These are phyloP conservation scores for Suillus subluteus DNA, from an alignment of 768 basidiomycete species.

Conservation along the genomic window DNA sequence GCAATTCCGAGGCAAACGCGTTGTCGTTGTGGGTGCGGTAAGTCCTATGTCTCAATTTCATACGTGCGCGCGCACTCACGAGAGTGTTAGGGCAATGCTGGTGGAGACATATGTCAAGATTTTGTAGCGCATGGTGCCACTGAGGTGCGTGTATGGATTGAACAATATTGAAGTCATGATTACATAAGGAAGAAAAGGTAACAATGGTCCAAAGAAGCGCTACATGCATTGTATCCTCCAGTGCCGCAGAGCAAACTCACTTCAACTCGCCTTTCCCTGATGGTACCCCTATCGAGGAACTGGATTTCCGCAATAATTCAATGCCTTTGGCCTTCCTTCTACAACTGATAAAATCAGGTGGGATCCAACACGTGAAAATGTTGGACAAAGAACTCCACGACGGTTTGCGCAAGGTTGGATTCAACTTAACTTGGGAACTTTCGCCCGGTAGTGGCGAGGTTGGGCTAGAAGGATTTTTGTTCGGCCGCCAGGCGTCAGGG, in stretches of 20 bases:
- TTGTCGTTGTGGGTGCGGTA: conserved; percentile 52
- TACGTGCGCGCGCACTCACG: neutral
- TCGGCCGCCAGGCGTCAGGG: neutral
- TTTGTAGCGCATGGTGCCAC: neutral
- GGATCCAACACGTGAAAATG: neutral
- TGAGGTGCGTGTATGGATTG: neutral
- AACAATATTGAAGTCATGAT: neutral
- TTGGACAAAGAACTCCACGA: conserved; percentile 6
- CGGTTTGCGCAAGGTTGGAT: neutral
- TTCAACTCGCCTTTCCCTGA: neutral
- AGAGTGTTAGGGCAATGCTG: neutral
- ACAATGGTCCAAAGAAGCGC: conserved; percentile 3
- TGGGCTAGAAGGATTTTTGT: conserved; percentile 3
- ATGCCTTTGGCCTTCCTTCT: neutral
- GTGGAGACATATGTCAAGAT: conserved; percentile 3
- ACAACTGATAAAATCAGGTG: neutral
- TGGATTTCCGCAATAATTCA: neutral
- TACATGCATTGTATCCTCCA: neutral
- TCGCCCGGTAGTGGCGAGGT: neutral
- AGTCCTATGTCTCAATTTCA: neutral
- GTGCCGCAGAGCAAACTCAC: neutral
- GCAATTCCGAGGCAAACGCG: conserved; percentile 58
- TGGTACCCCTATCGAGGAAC: neutral
- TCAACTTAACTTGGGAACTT: conserved; percentile 7
- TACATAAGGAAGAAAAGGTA: neutral